A percentile compares a stretch with the other conserved stretches of the same genome.
These are phyloP conservation scores for Colletotrichum tropicicola DNA, from an alignment of 2,329 filamentous ascomycete species.

Conservation along the genomic window DNA sequence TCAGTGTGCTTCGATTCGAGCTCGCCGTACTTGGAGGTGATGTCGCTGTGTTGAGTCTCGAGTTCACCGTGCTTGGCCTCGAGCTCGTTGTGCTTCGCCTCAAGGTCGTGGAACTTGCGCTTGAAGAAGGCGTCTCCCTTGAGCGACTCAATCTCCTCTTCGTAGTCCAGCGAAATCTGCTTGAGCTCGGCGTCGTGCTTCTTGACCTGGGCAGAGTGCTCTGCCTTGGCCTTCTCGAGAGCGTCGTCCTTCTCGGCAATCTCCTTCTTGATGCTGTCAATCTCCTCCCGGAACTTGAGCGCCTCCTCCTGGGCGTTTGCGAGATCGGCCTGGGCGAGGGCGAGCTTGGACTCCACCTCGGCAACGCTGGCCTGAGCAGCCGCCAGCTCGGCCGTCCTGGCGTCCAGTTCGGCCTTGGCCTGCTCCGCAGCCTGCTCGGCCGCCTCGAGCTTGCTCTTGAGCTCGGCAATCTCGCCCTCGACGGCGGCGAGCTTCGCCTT, in stretches of 20 bases:
- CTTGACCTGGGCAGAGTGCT: conserved; percentile 48
- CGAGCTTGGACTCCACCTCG: conserved; percentile 56
- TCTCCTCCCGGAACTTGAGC: conserved; percentile 57
- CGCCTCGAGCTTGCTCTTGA: conserved; percentile 57
- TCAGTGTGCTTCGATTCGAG: conserved; percentile 46
- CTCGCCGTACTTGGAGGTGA: conserved; percentile 58
- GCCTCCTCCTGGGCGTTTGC: conserved; percentile 56
- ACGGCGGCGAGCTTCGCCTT: conserved; percentile 57
- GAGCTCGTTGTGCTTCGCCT: conserved; percentile 64
- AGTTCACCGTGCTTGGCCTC: conserved; percentile 43
- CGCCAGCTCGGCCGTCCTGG: conserved; percentile 48
- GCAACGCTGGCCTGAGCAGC: conserved; percentile 50
- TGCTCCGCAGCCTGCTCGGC: conserved; percentile 55
- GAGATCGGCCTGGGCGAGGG: conserved; percentile 51
- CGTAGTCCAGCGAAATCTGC: conserved; percentile 67
- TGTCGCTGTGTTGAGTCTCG: neutral
- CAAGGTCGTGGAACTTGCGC: conserved; percentile 69
- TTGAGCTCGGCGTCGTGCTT: conserved; percentile 67
- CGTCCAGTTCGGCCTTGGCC: conserved; percentile 54
- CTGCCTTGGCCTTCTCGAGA: conserved; percentile 60
- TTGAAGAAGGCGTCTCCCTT: conserved; percentile 71
- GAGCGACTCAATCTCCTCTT: conserved; percentile 71
- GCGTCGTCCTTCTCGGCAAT: conserved; percentile 56
- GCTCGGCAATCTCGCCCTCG: conserved; percentile 60
- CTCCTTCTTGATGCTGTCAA: conserved; percentile 57